Percentiles rank a stretch among this genome's conserved stretches.
Evolutionary conservation across 1,139 yeast species (phyloP).

Genomic region (Blastobotrys buckinghamii): DNA sequence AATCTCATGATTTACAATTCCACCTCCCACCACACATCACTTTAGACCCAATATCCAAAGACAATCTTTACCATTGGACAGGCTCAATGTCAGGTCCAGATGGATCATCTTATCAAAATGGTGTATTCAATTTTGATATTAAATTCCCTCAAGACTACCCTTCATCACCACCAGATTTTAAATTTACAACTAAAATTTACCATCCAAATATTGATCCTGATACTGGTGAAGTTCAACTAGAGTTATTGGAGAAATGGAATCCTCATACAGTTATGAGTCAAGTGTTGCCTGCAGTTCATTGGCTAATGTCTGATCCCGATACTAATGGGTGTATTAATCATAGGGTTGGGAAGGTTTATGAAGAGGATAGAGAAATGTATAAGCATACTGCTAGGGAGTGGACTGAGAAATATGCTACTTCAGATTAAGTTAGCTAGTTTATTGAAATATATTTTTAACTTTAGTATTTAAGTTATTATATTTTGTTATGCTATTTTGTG

Average conservation of each 20-base stretch:
- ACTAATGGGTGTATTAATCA: background rate
- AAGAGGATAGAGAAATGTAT: background rate
- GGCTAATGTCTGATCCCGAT: too few relatives aligned
- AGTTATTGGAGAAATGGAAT: background rate
- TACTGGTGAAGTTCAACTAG: conserved; percentile 39
- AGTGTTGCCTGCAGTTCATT: too few relatives aligned
- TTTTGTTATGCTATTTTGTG: too few relatives aligned
- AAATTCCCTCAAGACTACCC: conserved; percentile 95
- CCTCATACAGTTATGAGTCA: background rate
- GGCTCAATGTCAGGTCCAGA: conserved; percentile 96
- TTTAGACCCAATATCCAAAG: too few relatives aligned
- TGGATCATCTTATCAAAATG: conserved; percentile 90
- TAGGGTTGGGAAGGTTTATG: background rate
- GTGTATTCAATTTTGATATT: conserved; percentile 83
- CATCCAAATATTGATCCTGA: conserved; percentile 74
- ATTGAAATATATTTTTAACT: too few relatives aligned
- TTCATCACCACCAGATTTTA: conserved; percentile 89
- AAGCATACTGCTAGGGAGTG: background rate
- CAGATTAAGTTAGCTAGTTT: too few relatives aligned
- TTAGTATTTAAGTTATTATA: too few relatives aligned
- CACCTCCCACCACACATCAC: too few relatives aligned
- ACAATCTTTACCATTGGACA: conserved; percentile 86
- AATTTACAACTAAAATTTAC: conserved; percentile 82
- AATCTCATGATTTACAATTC: too few relatives aligned
- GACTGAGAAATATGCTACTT: background rate